phyloP scores from a whole-genome alignment of 164 flowering plant genomes.

The Stephania japonica region DNA sequence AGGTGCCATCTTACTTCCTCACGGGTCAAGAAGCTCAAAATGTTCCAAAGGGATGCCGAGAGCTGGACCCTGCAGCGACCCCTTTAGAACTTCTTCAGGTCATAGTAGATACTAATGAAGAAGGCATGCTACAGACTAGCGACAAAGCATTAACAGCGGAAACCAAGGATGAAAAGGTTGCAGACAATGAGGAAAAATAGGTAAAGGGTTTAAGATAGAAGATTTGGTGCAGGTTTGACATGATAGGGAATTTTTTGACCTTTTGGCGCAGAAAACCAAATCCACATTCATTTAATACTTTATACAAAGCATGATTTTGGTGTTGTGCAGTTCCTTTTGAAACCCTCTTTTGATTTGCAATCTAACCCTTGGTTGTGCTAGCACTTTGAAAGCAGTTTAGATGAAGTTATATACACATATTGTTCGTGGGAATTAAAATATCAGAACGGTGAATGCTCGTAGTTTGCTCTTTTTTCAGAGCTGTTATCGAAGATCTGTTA shows the following conservation, averaged over 20 bases:
- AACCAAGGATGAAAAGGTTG: neutral
- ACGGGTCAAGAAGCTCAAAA: constrained; percentile 55
- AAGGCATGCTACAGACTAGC: constrained; percentile 12
- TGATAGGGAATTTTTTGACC: constrained; percentile 8
- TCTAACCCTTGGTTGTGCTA: constrained; percentile 6
- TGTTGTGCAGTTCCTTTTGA: neutral
- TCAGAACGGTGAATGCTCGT: neutral
- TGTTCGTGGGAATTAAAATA: constrained; percentile 1
- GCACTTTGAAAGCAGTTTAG: neutral
- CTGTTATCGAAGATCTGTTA: constrained; percentile 5
- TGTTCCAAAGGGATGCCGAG: constrained; percentile 63
- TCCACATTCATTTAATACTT: neutral
- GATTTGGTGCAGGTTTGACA: neutral
- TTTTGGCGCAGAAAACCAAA: constrained; percentile 3
- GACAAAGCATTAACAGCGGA: neutral
- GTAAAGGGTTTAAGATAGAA: neutral
- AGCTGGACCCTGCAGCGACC: constrained; percentile 75
- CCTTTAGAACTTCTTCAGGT: constrained; percentile 64
- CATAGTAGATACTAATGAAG: constrained; percentile 32
- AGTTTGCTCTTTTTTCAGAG: neutral
- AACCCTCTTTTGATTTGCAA: neutral
- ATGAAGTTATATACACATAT: neutral
- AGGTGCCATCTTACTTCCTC: constrained; percentile 58
- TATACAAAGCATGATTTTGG: neutral
- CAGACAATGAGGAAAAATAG: neutral